Conservation (phyloP, 352 stramenopile genomes). For the Saprolegnia parasitica region DNA sequence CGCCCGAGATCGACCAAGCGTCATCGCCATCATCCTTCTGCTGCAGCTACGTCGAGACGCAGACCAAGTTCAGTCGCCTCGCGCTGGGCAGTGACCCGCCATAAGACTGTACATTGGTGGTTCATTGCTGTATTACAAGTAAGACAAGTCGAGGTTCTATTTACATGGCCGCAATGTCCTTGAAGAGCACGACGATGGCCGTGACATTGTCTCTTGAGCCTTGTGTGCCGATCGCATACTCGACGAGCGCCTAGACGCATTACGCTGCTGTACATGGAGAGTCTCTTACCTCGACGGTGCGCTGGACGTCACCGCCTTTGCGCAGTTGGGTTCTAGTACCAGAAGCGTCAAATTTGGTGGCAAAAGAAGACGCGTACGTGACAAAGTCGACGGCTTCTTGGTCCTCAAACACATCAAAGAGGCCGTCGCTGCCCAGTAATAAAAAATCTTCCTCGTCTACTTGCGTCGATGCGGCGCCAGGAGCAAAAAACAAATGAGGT, state of each 20-base stretch:
- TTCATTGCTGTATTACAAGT: neutral
- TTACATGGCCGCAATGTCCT: constrained; percentile 36
- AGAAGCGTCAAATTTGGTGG: neutral
- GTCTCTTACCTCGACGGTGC: constrained; percentile 54
- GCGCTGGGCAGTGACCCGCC: neutral
- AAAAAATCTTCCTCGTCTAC: constrained; percentile 74
- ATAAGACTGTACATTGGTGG: neutral
- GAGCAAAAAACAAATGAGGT: neutral
- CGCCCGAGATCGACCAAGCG: neutral
- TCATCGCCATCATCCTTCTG: neutral
- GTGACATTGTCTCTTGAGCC: constrained; percentile 85
- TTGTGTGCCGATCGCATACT: constrained; percentile 77
- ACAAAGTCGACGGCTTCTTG: constrained; percentile 78
- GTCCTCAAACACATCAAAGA: constrained; percentile 82
- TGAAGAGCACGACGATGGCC: constrained; percentile 79
- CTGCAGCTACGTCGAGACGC: neutral
- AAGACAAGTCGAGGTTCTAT: neutral
- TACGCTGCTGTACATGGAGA: constrained; percentile 9
- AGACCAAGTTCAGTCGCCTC: neutral
- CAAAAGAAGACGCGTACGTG: constrained; percentile 11
- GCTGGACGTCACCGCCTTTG: constrained; percentile 68
- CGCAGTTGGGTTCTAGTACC: constrained; percentile 47
- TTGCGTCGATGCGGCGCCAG: neutral
- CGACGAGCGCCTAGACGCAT: constrained; percentile 50
- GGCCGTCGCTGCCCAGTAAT: constrained; percentile 67